Percentiles rank a stretch among this genome's conserved stretches.
Conservation (phyloP, 495 filamentous ascomycete genomes). For the Hypoxylon cercidicola region DNA sequence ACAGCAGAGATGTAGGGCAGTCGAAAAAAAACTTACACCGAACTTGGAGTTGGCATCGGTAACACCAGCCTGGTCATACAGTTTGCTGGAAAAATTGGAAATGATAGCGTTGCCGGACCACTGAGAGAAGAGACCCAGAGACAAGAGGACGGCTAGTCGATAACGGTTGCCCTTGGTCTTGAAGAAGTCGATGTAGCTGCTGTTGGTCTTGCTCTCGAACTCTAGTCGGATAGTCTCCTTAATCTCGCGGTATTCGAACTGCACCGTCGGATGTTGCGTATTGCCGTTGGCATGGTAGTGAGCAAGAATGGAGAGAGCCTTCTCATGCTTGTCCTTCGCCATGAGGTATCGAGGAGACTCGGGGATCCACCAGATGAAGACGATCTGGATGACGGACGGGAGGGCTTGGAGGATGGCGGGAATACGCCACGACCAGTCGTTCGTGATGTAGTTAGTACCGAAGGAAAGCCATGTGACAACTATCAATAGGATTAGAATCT, state of each 20-base stretch:
- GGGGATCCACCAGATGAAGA: constrained; percentile 67
- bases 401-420: constrained; percentile 63
- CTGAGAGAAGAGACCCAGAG: constrained; percentile 72
- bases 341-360: constrained; percentile 73
- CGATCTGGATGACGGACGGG: constrained; percentile 60
- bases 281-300: constrained; percentile 69
- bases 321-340: constrained; percentile 70
- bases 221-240: constrained; percentile 67
- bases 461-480: constrained; percentile 64
- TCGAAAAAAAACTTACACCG: constrained; percentile 45
- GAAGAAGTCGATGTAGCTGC: constrained; percentile 68
- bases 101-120: constrained; percentile 75
- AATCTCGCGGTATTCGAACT: constrained; percentile 69
- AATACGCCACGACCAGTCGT: constrained; percentile 63
- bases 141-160: constrained; percentile 66
- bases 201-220: constrained; percentile 54
- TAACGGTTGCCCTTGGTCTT: constrained; percentile 75
- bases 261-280: constrained; percentile 64
- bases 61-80: constrained; percentile 69
- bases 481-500: constrained; percentile 21
- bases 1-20: constrained; percentile 17
- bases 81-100: constrained; percentile 69
- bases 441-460: constrained; percentile 59
- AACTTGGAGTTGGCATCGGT: constrained; percentile 60
- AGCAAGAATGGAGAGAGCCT: constrained; percentile 68